phyloP scores from a whole-genome alignment of 2,329 filamentous ascomycete genomes.

The Alternaria viburni region DNA sequence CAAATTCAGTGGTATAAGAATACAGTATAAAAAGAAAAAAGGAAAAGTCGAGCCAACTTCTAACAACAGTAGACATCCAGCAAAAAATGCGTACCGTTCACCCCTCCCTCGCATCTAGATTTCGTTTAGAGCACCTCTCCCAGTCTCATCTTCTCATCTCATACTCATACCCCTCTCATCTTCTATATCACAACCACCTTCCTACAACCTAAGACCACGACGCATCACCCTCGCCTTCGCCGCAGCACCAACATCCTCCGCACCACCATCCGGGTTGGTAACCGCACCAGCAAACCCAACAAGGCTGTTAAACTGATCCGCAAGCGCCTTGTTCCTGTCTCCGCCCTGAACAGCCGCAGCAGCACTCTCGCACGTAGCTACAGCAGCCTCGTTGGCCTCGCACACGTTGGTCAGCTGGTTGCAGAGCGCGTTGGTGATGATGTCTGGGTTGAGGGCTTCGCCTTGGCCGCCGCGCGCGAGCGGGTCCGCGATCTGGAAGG shows the following conservation, averaged over 20 bases:
- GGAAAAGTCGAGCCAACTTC: neutral
- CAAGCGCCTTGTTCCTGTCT: conserved; percentile 49
- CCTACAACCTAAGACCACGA: conserved; percentile 25
- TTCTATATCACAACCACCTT: neutral
- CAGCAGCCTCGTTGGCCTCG: conserved; percentile 65
- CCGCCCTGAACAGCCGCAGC: conserved; percentile 60
- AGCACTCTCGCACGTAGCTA: conserved; percentile 60
- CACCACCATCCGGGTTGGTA: conserved; percentile 41
- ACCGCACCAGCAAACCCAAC: conserved; percentile 48
- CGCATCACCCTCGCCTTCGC: conserved; percentile 28
- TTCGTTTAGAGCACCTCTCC: neutral
- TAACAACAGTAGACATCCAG: neutral
- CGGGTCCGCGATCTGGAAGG: conserved; percentile 71
- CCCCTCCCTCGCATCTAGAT: neutral
- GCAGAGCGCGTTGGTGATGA: conserved; percentile 75
- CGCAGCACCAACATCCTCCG: conserved; percentile 29
- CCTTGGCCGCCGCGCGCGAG: conserved; percentile 66
- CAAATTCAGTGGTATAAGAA: neutral
- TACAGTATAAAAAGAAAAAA: neutral
- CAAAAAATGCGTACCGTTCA: neutral
- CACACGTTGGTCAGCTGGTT: conserved; percentile 73
- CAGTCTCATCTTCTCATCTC: neutral
- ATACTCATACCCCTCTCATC: neutral
- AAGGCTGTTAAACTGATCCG: conserved; percentile 50
- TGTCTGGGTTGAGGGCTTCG: conserved; percentile 73